Evolutionary conservation across 148 eudicot species (phyloP).

Genomic region (Nepenthes gracilis): DNA sequence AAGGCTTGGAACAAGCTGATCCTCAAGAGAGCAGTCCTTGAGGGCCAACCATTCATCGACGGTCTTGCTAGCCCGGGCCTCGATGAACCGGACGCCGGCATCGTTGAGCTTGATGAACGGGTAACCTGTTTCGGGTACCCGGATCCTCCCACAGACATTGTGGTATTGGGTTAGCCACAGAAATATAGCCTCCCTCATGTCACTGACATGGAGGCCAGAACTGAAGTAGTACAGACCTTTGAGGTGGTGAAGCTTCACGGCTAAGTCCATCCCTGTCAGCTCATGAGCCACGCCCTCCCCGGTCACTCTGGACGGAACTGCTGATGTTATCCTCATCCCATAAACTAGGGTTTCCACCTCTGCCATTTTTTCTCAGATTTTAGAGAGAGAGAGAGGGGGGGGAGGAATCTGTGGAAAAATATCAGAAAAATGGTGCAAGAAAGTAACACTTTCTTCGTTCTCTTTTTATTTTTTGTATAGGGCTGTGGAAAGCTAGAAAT

Average conservation of each 20-base stretch:
- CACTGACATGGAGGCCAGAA: constrained; percentile 8
- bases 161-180: constrained; percentile 20
- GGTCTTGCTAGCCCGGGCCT: constrained; percentile 29
- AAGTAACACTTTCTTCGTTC: too few relatives aligned
- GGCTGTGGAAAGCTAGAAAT: too few relatives aligned
- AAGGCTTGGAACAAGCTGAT: constrained; percentile 26
- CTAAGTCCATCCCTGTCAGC: constrained; percentile 36
- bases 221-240: constrained; percentile 43
- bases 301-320: constrained; percentile 36
- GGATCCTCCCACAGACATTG: constrained; percentile 43
- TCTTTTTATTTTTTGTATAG: too few relatives aligned
- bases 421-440: too few relatives aligned
- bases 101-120: constrained; percentile 57
- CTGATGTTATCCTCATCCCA: constrained; percentile 36
- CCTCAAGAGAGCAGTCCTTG: constrained; percentile 14
- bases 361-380: not conserved
- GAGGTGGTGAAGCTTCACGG: constrained; percentile 55
- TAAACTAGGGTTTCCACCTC: constrained; percentile 11
- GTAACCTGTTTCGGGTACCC: constrained; percentile 23
- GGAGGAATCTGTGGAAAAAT: too few relatives aligned
- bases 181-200: constrained; percentile 30
- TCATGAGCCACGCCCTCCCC: constrained; percentile 31
- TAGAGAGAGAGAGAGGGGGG: not conserved
- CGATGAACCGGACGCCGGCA: constrained; percentile 46
- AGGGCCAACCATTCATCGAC: constrained; percentile 40